Evolutionary conservation across 1,139 yeast genomes (phyloP).

Genomic region (Hemisphaericaspora xylofermentans): DNA sequence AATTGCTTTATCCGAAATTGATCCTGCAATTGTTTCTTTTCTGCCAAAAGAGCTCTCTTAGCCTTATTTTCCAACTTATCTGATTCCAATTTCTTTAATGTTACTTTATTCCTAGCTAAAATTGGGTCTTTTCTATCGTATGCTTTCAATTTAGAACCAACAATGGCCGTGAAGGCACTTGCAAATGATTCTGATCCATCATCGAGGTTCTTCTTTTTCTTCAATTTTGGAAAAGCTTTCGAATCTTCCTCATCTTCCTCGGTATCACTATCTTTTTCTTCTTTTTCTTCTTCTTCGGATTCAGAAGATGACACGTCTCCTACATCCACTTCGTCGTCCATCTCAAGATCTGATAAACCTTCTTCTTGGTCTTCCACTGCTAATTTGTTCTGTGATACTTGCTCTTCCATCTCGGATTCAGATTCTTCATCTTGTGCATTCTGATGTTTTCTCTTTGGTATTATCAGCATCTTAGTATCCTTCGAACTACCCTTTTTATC

Average conservation of each 20-base stretch:
- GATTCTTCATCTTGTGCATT: conserved; percentile 7
- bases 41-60: conserved; percentile 63
- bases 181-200: conserved; percentile 79
- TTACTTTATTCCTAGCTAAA: conserved; percentile 71
- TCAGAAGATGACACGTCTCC: conserved; percentile 14
- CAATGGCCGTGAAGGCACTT: conserved; percentile 77
- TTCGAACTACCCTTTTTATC: conserved; percentile 9
- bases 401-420: conserved; percentile 14
- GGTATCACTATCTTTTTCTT: conserved; percentile 24
- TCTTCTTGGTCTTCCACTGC: conserved; percentile 12
- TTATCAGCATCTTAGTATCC: conserved; percentile 7
- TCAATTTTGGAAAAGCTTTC: conserved; percentile 40
- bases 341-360: conserved; percentile 11
- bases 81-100: conserved; percentile 71
- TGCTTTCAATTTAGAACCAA: conserved; percentile 84
- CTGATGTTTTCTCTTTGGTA: conserved; percentile 5
- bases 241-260: conserved; percentile 28
- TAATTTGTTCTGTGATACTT: conserved; percentile 4
- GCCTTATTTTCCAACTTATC: conserved; percentile 86
- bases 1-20: conserved; percentile 67
- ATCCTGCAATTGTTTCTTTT: conserved; percentile 67
- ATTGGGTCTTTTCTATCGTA: conserved; percentile 88
- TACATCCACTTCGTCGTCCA: conserved; percentile 17
- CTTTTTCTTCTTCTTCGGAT: conserved; percentile 20
- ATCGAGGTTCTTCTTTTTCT: conserved; percentile 55